Evolutionary conservation across 169 alveolate species (phyloP).

Genomic region (Theileria parva): DNA sequence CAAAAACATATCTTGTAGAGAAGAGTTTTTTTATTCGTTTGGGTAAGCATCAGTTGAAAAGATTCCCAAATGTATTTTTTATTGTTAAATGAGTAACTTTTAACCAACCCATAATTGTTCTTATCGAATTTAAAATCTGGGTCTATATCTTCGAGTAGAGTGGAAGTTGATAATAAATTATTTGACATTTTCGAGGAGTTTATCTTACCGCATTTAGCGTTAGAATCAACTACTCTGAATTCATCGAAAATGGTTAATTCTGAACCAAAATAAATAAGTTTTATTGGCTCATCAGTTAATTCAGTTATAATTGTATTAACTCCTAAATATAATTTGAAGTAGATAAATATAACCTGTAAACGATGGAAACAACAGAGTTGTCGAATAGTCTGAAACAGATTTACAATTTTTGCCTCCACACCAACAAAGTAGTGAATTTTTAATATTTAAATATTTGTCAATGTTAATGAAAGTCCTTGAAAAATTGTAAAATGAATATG

Average conservation of each 20-base stretch:
- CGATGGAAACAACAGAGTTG: slow-evolving; percentile 24
- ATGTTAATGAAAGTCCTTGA: not conserved
- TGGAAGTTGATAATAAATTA: not conserved
- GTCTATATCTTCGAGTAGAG: not conserved
- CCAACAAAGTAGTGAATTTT: slow-evolving; percentile 44
- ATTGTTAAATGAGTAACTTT: not conserved
- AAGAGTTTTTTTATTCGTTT: not conserved
- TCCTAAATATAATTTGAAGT: not conserved
- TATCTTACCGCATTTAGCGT: slow-evolving; percentile 18
- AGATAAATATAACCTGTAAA: slow-evolving; percentile 11
- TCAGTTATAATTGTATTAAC: slow-evolving; percentile 8
- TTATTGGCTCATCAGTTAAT: slow-evolving; percentile 9
- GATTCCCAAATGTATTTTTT: slow-evolving; percentile 28
- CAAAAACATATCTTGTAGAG: slow-evolving; percentile 35
- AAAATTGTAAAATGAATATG: not conserved
- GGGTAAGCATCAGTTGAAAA: not conserved
- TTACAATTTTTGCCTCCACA: slow-evolving; percentile 38
- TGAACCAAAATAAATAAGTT: not conserved
- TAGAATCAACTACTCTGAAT: slow-evolving; percentile 15
- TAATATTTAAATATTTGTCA: not conserved
- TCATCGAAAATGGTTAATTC: slow-evolving; percentile 21
- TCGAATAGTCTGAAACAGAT: slow-evolving; percentile 29
- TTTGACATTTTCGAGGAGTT: slow-evolving; percentile 19
- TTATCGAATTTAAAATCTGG: not conserved
- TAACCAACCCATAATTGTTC: not conserved